phyloP scores from a whole-genome alignment of 192 early-diverging fungal genomes.

The Physocladia obscura region DNA sequence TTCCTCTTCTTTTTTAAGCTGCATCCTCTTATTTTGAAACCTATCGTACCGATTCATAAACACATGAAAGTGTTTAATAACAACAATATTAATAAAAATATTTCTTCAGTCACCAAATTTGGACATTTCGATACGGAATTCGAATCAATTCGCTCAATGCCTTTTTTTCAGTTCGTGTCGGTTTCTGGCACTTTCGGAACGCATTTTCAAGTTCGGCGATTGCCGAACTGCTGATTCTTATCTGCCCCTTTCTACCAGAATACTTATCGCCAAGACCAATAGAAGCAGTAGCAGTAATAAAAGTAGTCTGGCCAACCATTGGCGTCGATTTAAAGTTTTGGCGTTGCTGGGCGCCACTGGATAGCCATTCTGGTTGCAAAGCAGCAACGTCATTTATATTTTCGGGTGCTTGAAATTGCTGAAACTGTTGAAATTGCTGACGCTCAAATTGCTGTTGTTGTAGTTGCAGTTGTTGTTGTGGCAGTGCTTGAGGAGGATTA shows the following conservation, averaged over 20 bases:
- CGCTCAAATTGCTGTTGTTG: not conserved
- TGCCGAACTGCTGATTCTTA: not conserved
- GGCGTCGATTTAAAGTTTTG: not conserved
- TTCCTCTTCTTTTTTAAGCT: not conserved
- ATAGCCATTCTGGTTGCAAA: too few relatives aligned
- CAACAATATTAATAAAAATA: not conserved
- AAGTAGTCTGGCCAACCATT: not conserved
- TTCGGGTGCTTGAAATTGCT: not conserved
- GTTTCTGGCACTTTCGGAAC: not conserved
- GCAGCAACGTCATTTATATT: not conserved
- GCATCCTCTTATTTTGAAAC: not conserved
- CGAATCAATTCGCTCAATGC: not conserved
- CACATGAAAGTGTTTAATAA: not conserved
- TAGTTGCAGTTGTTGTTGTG: not conserved
- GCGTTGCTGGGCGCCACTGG: too few relatives aligned
- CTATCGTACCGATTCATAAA: not conserved
- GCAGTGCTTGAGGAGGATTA: not conserved
- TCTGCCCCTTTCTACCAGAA: not conserved
- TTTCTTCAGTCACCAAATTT: not conserved
- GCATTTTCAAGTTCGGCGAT: not conserved
- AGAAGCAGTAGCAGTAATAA: not conserved
- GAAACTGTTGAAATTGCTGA: not conserved
- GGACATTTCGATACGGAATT: not conserved
- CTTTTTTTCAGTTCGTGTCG: slow-evolving; percentile 3
- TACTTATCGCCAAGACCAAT: too few relatives aligned